Base-by-base conservation (phyloP, 1,284 basidiomycete species). In the Puccinia triticina region DNA sequence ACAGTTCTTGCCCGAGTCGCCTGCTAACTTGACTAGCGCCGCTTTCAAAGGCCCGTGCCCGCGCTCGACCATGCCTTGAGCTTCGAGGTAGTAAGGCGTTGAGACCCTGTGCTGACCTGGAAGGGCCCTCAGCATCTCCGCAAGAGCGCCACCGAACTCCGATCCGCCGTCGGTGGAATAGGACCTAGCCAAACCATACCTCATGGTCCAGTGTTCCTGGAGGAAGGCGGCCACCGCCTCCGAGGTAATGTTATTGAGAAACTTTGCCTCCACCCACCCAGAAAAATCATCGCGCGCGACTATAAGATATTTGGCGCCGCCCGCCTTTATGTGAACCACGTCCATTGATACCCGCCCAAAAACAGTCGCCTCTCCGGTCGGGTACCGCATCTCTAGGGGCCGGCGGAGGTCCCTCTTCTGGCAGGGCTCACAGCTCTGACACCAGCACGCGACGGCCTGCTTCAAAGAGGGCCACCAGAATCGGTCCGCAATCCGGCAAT, bases 271-370 rank as follows among this genome's bases (percentile, higher is more conserved):
- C 5, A 72, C 61, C 82, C 82, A 78, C 0, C 82, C 82, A 0
- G 57, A 73, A n/a, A 83, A 75, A 61, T 83, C 26, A 55, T 83
- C 82, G 18, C 82, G 59, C 0, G 82, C 76, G 1, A 78, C 76
- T 18, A 83, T 61, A 4, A 78, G 23, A 57, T 78, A 83, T 40
- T 80, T 69, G 21, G 50, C 46, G 21, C 43, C 43, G 21, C 55
- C 61, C 16, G 82, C 64, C 37, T 83, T 83, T 29, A 79, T 57
- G 57, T 79, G 66, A 10, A 43, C 34, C 10, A 64, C 64, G 48
- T 79, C 77, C 53, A 75, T 21, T 1, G 53, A 16, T 10, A 75
- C 73, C n/a, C 53, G 5, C 37, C 43, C 67, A 71, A 71, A 71
- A 16, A 48, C 14, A 10, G 12, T 40, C 16, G 3, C 14, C 26